Evolutionary conservation across 2,329 filamentous ascomycete genomes (phyloP).

Genomic region (Diaporthe sp.): DNA sequence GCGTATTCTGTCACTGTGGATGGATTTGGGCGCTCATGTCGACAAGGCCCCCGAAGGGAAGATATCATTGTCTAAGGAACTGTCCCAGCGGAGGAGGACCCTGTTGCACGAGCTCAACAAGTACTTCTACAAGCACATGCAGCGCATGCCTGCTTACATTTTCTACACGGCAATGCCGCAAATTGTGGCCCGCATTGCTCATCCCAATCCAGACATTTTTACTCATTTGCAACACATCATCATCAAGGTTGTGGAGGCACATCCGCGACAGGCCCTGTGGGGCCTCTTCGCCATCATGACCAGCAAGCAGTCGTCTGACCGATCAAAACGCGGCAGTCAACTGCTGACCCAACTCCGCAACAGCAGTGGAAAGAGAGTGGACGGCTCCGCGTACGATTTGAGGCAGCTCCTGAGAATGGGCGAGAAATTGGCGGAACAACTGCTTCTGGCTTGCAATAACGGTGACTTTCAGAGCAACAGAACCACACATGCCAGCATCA

Average conservation of each 20-base stretch:
- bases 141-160: constrained; percentile 79
- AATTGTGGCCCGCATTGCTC: constrained; percentile 94
- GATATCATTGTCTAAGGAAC: constrained; percentile 65
- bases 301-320: constrained; percentile 78
- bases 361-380: constrained; percentile 63
- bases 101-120: constrained; percentile 79
- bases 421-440: constrained; percentile 85
- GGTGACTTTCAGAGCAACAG: constrained; percentile 79
- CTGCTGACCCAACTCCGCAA: constrained; percentile 66
- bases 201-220: constrained; percentile 84
- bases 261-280: constrained; percentile 95
- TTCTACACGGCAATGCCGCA: constrained; percentile 90
- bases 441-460: constrained; percentile 84
- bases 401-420: constrained; percentile 81
- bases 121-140: constrained; percentile 84
- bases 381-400: constrained; percentile 70
- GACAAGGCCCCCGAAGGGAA: constrained; percentile 72
- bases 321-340: constrained; percentile 67
- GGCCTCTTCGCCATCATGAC: constrained; percentile 89
- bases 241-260: constrained; percentile 84
- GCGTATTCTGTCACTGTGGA: constrained; percentile 91
- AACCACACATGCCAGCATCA: constrained; percentile 79
- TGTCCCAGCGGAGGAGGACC: constrained; percentile 70
- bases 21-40: constrained; percentile 87
- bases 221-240: constrained; percentile 84